Base-by-base conservation (phyloP, 176 grass and related monocot genomes). In the Juncus inflexus region DNA sequence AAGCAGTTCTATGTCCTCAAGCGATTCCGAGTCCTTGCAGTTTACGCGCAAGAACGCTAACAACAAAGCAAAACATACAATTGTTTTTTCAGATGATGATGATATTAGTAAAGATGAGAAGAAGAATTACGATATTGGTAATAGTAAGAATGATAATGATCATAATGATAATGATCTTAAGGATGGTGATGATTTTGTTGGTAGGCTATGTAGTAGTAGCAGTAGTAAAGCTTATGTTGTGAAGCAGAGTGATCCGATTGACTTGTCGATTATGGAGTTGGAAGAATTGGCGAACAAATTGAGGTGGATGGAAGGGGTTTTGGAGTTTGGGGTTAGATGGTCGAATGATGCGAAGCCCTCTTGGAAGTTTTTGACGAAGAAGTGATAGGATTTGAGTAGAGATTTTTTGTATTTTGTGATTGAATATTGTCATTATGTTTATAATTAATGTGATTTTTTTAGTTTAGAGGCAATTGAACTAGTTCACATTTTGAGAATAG, bases 261-360 rank as follows among this genome's bases (percentile, higher is more conserved):
- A 70, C 12, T 54, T 47, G 7, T 70, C 65, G 2, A 70, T 78
- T 50, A 56, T 78, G 15, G 76, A 70, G 52, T 47, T 78, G 66
- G 76, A 78, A 37, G 76, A 78, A 38, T 58, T 62, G 15, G 65
- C 2, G 13, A 42, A 12, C 40, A 71, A 78, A 50, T 14, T 78
- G 36, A 70, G 65, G 60, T 78, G 66, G 76, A 42, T 78, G 5
- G 70, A 64, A 60, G 76, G 58, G 12, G 35, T 70, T 63, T 45
- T 55, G 7, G 3, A 52, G 9, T 78, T 52, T 12, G 66, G 76
- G 9, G 15, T 47, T 47, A 15, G 12, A 15, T 72, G 66, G 57
- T 51, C 57, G 10, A 59, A 67, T 12, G 9, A 37, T n/a, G 41
- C 49, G 4, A 52, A 56, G 42, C 56, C 65, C 12, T 52, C 35